Percentiles rank a stretch among this genome's conserved stretches.
phyloP scores from a whole-genome alignment of 306 rosid genomes.

The Corylus avellana region DNA sequence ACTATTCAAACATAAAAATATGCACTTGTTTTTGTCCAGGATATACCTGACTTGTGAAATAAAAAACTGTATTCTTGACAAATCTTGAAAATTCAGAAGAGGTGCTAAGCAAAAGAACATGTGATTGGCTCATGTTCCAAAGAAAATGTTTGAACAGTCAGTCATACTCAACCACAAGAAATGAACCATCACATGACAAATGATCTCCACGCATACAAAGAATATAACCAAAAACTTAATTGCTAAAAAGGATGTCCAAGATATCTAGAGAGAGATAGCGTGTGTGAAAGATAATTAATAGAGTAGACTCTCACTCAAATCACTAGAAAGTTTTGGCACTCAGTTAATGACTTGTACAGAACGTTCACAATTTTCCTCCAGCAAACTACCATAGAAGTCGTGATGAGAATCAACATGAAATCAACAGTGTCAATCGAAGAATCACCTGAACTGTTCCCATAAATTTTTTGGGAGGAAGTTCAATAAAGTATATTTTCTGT shows the following conservation, averaged over 20 bases:
- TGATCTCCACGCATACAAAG: not conserved
- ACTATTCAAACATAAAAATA: not conserved
- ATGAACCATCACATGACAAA: not conserved
- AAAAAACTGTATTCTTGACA: not conserved
- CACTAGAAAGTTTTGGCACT: not conserved
- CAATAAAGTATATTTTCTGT: conserved; percentile 77
- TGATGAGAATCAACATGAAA: conserved; percentile 23
- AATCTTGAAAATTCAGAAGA: not conserved
- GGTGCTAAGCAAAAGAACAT: not conserved
- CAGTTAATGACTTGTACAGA: not conserved
- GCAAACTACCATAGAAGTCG: conserved; percentile 4
- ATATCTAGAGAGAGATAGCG: not conserved
- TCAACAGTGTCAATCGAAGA: conserved; percentile 24
- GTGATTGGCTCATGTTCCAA: not conserved
- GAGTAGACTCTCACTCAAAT: too few species aligned
- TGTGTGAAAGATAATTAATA: not conserved
- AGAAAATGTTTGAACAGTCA: not conserved
- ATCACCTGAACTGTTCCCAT: conserved; percentile 97
- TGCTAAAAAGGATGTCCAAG: not conserved
- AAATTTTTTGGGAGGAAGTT: conserved; percentile 95
- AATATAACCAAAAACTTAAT: not conserved
- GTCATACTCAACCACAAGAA: not conserved
- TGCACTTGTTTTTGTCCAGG: not conserved
- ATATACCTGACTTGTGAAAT: not conserved
- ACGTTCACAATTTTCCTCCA: not conserved